Base-by-base conservation (phyloP, 352 stramenopile genomes). In the Pythium volutum region DNA sequence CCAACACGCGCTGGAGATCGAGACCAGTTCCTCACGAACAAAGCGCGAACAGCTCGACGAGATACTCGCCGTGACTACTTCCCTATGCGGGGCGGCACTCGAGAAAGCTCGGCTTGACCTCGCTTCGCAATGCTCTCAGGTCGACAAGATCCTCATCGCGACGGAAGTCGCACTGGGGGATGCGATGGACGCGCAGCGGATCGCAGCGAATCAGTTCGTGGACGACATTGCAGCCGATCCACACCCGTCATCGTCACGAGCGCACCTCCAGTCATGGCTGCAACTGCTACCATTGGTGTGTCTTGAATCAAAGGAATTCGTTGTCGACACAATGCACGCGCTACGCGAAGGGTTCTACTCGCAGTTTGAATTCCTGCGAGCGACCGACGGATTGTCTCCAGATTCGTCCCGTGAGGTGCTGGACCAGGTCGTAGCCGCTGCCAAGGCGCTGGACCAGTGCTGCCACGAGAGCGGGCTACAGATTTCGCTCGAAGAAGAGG, bases 271-370 rank as follows among this genome's bases (percentile, higher is more conserved):
- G 8, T 22, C 41, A 1, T 66, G 59, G 59, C 34, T 66, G 9
- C 57, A 75, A 27, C 36, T 63, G 34, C 45, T 89, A 3, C 75
- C 77, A 0, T 69, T 65, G 2, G 71, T 87, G 29, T 84, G 74
- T 55, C 75, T 81, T 10, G 56, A 71, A 14, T 47, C 87, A 20
- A 77, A 81, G 48, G 70, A 77, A 20, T 69, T 77, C 56, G 52
- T 62, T 1, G 43, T 78, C 41, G 59, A 81, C 33, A 73, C 65
- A 11, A 25, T 86, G 9, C 57, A 73, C 20, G 20, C 78, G 12
- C 62, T 89, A 18, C 59, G 49, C 34, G 27, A 29, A 26, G 39
- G 58, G 0, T 46, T 89, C 18, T 89, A 78, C 53, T 29, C 63
- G 15, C 47, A 46, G 2, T 55, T 89, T 9, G 63, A 64, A 27